These are phyloP conservation scores for Taphrina sp. DNA, from an alignment of 1,139 yeast species.

Conservation along the genomic window DNA sequence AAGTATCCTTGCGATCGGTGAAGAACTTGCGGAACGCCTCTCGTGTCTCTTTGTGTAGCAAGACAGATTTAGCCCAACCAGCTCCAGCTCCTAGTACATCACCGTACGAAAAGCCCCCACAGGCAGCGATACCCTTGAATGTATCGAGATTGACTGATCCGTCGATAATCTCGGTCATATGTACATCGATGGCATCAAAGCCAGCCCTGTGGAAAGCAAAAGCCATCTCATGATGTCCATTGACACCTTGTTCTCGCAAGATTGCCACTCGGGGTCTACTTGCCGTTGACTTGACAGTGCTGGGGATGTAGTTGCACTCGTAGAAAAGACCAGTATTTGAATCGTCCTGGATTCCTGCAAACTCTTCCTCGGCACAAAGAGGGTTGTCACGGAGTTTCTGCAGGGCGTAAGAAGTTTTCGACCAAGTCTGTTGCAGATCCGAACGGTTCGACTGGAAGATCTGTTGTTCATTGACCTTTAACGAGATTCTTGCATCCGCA, in stretches of 20 bases:
- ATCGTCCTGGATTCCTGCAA: conserved; percentile 68
- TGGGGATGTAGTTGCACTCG: conserved; percentile 66
- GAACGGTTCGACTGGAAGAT: conserved; percentile 62
- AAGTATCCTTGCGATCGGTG: conserved; percentile 82
- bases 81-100: conserved; percentile 99
- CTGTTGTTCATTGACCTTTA: conserved; percentile 51
- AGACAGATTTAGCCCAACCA: conserved; percentile 98
- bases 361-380: conserved; percentile 82
- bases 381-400: conserved; percentile 96
- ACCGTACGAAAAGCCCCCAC: conserved; percentile 99
- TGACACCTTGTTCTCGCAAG: conserved; percentile 97
- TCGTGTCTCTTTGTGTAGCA: conserved; percentile 76
- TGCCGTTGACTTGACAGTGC: conserved; percentile 43
- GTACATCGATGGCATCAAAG: conserved; percentile 87
- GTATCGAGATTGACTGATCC: conserved; percentile 72
- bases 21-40: conserved; percentile 75
- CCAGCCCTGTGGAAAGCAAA: conserved; percentile 96
- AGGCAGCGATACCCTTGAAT: conserved; percentile 93
- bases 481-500: conserved; percentile 54
- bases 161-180: conserved; percentile 85
- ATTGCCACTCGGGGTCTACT: conserved; percentile 85
- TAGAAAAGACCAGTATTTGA: conserved; percentile 86
- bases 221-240: conserved; percentile 98
- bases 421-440: conserved; percentile 77
- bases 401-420: conserved; percentile 82